phyloP scores from a whole-genome alignment of 2,329 filamentous ascomycete species.

The Nigrograna mackinnonii region DNA sequence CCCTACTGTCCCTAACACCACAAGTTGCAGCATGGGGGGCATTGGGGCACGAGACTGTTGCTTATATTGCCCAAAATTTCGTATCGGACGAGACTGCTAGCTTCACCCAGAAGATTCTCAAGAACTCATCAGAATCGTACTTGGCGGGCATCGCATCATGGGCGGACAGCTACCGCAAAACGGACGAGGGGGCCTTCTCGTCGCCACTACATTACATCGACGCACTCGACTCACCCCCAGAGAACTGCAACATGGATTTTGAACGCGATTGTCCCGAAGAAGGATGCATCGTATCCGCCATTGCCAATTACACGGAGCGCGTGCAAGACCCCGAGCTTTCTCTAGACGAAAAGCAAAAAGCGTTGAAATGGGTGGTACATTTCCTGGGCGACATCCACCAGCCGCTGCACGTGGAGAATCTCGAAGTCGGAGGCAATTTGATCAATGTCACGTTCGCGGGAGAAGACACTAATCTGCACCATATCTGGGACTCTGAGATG shows the following conservation, averaged over 20 bases:
- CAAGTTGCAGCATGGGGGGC: conserved; percentile 53
- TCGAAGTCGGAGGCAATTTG: conserved; percentile 48
- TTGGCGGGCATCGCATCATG: conserved; percentile 57
- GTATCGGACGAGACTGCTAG: conserved; percentile 46
- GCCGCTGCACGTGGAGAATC: conserved; percentile 63
- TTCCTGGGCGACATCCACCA: conserved; percentile 76
- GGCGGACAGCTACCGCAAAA: conserved; percentile 57
- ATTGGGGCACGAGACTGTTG: conserved; percentile 59
- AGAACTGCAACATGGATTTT: conserved; percentile 52
- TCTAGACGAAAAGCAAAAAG: conserved; percentile 43
- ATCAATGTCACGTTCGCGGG: conserved; percentile 50
- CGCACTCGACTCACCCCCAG: conserved; percentile 52
- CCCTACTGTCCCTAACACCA: conserved; percentile 26
- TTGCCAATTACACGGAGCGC: conserved; percentile 53
- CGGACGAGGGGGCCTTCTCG: conserved; percentile 51
- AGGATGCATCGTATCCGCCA: conserved; percentile 57
- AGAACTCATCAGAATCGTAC: conserved; percentile 49
- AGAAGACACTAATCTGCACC: conserved; percentile 46
- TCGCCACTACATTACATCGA: conserved; percentile 57
- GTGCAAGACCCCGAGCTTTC: conserved; percentile 35
- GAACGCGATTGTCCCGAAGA: conserved; percentile 54
- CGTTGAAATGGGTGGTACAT: conserved; percentile 55
- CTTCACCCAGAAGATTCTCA: conserved; percentile 50
- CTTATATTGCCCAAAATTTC: conserved; percentile 57
- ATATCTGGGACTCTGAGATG: conserved; percentile 50